Evolutionary conservation across 352 stramenopile genomes (phyloP), one percentile per base, ranked within the genome.

Genomic region (Pythium plurisporium): DNA sequence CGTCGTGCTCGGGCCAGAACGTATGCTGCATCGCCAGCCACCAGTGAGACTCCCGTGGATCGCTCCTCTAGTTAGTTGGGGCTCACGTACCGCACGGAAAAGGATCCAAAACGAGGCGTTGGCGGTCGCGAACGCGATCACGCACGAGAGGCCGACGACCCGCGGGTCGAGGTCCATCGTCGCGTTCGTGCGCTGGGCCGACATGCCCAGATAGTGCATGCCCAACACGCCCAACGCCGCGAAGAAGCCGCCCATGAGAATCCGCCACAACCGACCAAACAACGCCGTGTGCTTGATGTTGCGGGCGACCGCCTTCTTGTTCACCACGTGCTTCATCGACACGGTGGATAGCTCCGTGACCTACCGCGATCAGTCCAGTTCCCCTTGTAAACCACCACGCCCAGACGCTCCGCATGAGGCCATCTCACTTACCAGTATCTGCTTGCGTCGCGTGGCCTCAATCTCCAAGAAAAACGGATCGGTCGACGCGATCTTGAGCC

Each of bases 191-290:
- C 75, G 73, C 54, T 87, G 72, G 0, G 79, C 79, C 45, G 79
- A 53, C 79, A 89, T 89, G 20, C 79, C 79, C 29, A 86, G 43
- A 62, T 86, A 89, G 54, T 87, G 79, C 79, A 89, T 89, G 0
- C 74, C 74, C 15, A 89, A 70, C 14, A 89, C 77, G 10, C 79
- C 79, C 4, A 87, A 34, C 2, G 75, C 76, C 0, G 79, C 74
- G 30, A 87, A 79, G n/a, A 8, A 30, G 3, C 75, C 75, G 11
- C 75, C 77, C 10, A 65, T 55, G 6, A 69, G 65, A 42, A 88
- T 88, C 5, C 73, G 66, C 55, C 67, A 77, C 6, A 85, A 65
- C 3, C 76, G 72, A 1, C 73, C 86, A 38, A 89, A 89, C 6
- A 89, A 50, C 3, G 75, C 77, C 9, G 78, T 79, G 53, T 75